phyloP scores from a whole-genome alignment of 148 eudicot genomes.

The Suaeda aralocaspica region DNA sequence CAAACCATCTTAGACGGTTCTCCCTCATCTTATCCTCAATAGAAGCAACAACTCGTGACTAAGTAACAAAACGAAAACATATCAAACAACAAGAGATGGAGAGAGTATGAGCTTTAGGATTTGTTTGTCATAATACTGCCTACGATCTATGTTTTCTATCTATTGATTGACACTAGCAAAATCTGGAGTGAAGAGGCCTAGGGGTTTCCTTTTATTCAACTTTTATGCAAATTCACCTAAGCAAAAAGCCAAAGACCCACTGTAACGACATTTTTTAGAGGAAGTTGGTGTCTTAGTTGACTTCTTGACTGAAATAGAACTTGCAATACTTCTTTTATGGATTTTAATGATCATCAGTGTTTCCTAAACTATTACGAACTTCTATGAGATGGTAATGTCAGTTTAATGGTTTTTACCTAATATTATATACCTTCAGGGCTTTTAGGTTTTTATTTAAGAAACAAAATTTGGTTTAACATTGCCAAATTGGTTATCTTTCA shows the following conservation, averaged over 20 bases:
- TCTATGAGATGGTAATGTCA: background rate
- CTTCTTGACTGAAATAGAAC: background rate
- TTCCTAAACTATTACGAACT: background rate
- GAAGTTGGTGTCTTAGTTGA: background rate
- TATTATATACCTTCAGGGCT: background rate
- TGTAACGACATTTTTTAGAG: background rate
- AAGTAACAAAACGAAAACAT: too few species aligned
- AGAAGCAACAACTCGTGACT: too few species aligned
- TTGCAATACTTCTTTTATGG: background rate
- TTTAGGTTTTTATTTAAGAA: background rate
- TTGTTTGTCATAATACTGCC: too few species aligned
- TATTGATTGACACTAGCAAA: too few species aligned
- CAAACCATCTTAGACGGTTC: too few species aligned
- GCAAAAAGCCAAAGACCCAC: background rate
- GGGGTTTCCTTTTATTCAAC: background rate
- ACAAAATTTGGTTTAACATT: constrained; percentile 1
- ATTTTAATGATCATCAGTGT: background rate
- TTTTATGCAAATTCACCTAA: background rate
- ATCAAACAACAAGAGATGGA: too few species aligned
- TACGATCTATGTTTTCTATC: too few species aligned
- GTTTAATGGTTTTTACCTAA: background rate
- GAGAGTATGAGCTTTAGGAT: too few species aligned
- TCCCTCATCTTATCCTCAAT: too few species aligned
- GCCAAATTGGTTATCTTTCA: constrained; percentile 23
- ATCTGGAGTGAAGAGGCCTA: background rate